Evolutionary conservation across 1,139 yeast species (phyloP), one percentile per base, ranked within the genome.

Genomic region (Keqinozyma sinolaborantium): DNA sequence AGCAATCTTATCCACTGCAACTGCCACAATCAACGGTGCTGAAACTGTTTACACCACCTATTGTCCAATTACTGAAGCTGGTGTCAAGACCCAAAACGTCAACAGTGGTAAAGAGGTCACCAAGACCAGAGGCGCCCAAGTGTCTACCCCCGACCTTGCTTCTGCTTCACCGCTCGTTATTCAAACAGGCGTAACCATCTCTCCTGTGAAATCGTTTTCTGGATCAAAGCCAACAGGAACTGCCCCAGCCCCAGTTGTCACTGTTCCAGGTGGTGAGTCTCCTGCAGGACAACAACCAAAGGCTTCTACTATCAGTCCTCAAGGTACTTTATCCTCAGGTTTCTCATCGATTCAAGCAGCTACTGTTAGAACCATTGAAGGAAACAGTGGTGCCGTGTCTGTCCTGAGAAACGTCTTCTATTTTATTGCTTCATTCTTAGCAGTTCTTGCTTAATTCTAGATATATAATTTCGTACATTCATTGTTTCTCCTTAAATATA

Each of bases 31-130:
- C 23, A 38, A 40, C 28, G 56, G 56, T 36, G 44, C 43, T 27
- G 50, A 40, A 28, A 51, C 65, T 32, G 42, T 45, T 35, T 51
- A 47, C 54, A 57, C 64, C 41, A 56, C 66, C 30, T 57, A 48
- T 50, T 55, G 60, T 39, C 63, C 64, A 33, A 39, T 50, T 34
- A 32, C 43, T 26, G 42, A 45, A 23, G 39, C 32, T 14, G 35
- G 39, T 27, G 29, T n/a, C n/a, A n/a, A n/a, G n/a, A n/a, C n/a
- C n/a, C n/a, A n/a, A n/a, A n/a, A n/a, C 42, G n/a, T 13, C 48
- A 12, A 40, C 48, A 24, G 28, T 35, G 14, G 23, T 16, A 25
- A 36, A 14, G 39, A 40, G 28, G 37, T 32, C 18, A 30, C 40
- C 16, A 36, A 28, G 15, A 24, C 41, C 29, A 31, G n/a, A n/a